Percentiles rank a stretch among this genome's conserved stretches.
phyloP scores from a whole-genome alignment of 257 asterid genomes.

The Parsonsia alboflavescens region DNA sequence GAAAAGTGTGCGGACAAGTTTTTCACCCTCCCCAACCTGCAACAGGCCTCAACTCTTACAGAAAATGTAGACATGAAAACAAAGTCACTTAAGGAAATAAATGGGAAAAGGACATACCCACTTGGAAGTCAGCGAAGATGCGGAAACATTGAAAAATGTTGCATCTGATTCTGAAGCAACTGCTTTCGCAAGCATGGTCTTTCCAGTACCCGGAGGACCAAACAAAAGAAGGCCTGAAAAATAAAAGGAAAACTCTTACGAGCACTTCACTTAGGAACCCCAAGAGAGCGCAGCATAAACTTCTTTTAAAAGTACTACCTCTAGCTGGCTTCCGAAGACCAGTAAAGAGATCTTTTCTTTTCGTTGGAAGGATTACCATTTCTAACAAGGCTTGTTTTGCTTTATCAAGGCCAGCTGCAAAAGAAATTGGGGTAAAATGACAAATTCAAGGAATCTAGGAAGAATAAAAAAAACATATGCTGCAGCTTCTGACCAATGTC shows the following conservation, averaged over 20 bases:
- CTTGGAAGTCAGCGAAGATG: conserved; percentile 95
- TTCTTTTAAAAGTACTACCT: conserved; percentile 45
- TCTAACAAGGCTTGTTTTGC: conserved; percentile 94
- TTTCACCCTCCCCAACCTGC: conserved; percentile 99
- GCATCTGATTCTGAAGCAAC: conserved; percentile 99
- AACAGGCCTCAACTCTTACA: conserved; percentile 17
- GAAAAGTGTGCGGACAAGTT: conserved; percentile 94
- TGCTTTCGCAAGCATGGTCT: conserved; percentile 97
- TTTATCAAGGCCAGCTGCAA: conserved; percentile 96
- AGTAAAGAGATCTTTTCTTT: conserved; percentile 91
- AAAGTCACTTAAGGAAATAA: background rate
- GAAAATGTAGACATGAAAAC: background rate
- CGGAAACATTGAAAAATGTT: conserved; percentile 92
- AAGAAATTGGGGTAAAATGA: conserved; percentile 14
- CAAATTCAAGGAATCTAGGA: conserved; percentile 12
- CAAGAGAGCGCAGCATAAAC: conserved; percentile 1
- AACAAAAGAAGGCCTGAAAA: conserved; percentile 84
- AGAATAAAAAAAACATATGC: conserved; percentile 13
- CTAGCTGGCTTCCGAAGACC: conserved; percentile 93
- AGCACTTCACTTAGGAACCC: conserved; percentile 6
- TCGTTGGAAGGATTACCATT: conserved; percentile 96
- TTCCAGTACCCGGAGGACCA: conserved; percentile 99
- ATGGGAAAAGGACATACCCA: conserved; percentile 59
- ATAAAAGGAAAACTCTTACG: conserved; percentile 16
- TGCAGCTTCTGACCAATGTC: conserved; percentile 71